Evolutionary conservation across 2,329 filamentous ascomycete species (phyloP), one percentile per base, ranked within the genome.

Genomic region (Meredithiella fracta): DNA sequence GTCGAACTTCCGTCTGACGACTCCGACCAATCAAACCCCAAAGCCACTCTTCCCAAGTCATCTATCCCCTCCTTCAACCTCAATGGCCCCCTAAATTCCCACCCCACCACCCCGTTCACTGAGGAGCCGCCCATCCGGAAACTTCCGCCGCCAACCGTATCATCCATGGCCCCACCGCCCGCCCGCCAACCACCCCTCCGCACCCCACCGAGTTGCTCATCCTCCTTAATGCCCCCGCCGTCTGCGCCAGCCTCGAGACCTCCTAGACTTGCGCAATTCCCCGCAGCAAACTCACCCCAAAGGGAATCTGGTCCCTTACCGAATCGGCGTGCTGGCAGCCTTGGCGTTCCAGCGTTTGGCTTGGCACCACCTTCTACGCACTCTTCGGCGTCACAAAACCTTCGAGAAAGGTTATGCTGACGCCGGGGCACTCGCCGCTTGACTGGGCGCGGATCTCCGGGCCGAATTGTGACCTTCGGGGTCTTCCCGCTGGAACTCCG

Each of bases 381-480:
- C 64, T 70, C 67, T 31, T 65, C 70, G 44, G 74, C 72, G 58
- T 77, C 78, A 1, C 60, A 69, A 23, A 80, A 79, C 75, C 77
- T 3, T 77, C 74, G 9, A 78, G 77, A 67, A 86, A 91, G 64
- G 86, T 96, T 3, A 74, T 84, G 7, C 79, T 98, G 3, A 78
- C 82, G n/a, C 92, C 92, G 0, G 91, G 92, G 31, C 90, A 91
- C 72, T 95, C 88, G 1, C 91, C 92, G 0, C 80, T 98, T 11
- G 92, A 98, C 76, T 98, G 92, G 92, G 92, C 92, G 11, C 81
- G 84, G 4, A 77, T 95, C 1, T 78, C 80, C 1, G 73, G 75
- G 20, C 80, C 83, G 1, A 70, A 70, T 29, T 73, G 78, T 29
- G 83, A 88, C 60, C 78, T 89, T 25, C 83, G 85, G n/a, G 79